Evolutionary conservation across 2,329 filamentous ascomycete species (phyloP), one percentile per base, ranked within the genome.

Genomic region (Cladophialophora bantiana): DNA sequence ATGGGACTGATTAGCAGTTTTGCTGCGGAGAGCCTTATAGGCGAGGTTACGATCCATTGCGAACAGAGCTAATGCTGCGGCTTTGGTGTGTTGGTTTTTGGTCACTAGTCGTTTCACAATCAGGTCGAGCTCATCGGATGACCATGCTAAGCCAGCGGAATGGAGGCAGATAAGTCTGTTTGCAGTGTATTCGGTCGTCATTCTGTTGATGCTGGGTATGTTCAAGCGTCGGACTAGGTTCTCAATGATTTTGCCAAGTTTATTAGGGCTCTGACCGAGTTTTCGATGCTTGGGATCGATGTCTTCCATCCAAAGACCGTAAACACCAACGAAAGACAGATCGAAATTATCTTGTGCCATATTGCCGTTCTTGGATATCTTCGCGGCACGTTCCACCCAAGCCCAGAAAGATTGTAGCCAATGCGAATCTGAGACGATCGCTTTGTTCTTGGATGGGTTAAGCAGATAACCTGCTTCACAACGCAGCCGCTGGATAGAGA

Each of bases 21-120:
- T 85, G 7, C 81, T 82, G 35, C 84, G 82, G 13, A 90, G 78
- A 1, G 86, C 80, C 50, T 83, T 78, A 42, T 88, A 81, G 3
- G 87, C 87, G 6, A 89, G 77, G 65, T 87, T 85, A 35, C 84
- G 83, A 72, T 87, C 81, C 59, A 85, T 83, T 66, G 88, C 85
- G 70, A 89, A 86, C 4, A 89, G 80, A 2, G 88, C 87, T 50
- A 89, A 76, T 1, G 87, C 86, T 59, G 89, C 86, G 15, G 87
- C 87, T 77, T 88, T 88, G 58, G 88, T 88, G 69, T 86, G 82
- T 53, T 87, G 80, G 15, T 83, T 83, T 56, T 83, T 77, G 5
- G 82, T 77, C 10, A 87, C 82, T 10, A 89, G 78, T 2, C 80
- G 77, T 65, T 84, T 77, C 74, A 88, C 77, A 71, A 79, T 67